phyloP scores from a whole-genome alignment of 306 rosid genomes.

The Citrullus amarus region DNA sequence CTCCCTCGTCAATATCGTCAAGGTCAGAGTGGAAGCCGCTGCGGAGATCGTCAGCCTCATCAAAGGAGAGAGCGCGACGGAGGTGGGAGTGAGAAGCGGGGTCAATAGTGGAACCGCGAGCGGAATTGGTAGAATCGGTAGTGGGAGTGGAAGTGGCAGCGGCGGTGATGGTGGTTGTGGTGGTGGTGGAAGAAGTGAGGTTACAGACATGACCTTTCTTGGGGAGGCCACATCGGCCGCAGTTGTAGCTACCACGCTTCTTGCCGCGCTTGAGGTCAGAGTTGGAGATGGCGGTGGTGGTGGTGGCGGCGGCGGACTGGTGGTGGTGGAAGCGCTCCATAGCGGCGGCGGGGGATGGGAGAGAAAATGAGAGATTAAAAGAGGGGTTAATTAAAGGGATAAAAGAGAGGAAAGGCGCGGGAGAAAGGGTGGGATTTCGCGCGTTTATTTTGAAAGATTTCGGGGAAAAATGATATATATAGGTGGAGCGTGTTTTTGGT shows the following conservation, averaged over 20 bases:
- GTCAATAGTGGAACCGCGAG: slow-evolving; percentile 11
- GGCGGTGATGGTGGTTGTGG: slow-evolving; percentile 8
- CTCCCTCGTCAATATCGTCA: slow-evolving; percentile 15
- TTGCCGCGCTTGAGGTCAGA: slow-evolving; percentile 33
- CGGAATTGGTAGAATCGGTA: not conserved
- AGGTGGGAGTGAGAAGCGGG: slow-evolving; percentile 29
- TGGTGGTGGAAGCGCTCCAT: slow-evolving; percentile 40
- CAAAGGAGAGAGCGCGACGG: slow-evolving; percentile 80
- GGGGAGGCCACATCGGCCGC: slow-evolving; percentile 85
- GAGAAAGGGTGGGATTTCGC: slow-evolving; percentile 32
- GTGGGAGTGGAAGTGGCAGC: slow-evolving; percentile 13
- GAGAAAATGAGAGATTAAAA: not conserved
- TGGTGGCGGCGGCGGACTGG: slow-evolving; percentile 15
- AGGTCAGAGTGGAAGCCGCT: slow-evolving; percentile 17
- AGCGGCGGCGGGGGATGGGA: not conserved
- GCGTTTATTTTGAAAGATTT: slow-evolving; percentile 29
- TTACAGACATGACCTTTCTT: slow-evolving; percentile 77
- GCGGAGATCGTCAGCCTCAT: slow-evolving; percentile 31
- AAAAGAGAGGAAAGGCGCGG: slow-evolving; percentile 22
- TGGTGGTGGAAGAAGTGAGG: slow-evolving; percentile 13
- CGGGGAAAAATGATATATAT: not conserved
- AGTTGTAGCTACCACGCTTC: slow-evolving; percentile 73
- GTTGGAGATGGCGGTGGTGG: slow-evolving; percentile 15
- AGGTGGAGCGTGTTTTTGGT: slow-evolving; percentile 4
- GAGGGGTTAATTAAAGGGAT: not conserved